phyloP scores from a whole-genome alignment of 2,329 filamentous ascomycete genomes.

The Fusarium nematophilum region DNA sequence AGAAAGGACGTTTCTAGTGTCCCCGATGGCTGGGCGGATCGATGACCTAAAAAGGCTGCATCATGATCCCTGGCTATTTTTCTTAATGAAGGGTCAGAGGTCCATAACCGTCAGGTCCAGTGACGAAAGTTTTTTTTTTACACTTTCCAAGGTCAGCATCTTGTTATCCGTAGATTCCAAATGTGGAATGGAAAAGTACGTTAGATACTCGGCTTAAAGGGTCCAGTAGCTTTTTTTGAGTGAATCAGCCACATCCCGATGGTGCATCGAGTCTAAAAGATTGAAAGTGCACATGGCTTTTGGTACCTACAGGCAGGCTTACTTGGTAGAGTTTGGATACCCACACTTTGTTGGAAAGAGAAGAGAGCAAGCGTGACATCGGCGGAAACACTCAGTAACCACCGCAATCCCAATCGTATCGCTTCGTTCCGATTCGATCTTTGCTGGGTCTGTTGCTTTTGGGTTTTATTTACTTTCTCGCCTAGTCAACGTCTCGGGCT shows the following conservation, averaged over 20 bases:
- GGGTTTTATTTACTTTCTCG: slow-evolving; percentile 33
- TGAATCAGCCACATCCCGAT: neutral
- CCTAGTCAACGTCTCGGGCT: slow-evolving; percentile 6
- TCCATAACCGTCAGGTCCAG: neutral
- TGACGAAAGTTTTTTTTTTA: too few relatives aligned
- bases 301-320: neutral
- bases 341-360: slow-evolving; percentile 1
- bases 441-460: slow-evolving; percentile 1
- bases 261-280: neutral
- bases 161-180: too few relatives aligned
- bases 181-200: too few relatives aligned
- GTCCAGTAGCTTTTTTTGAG: neutral
- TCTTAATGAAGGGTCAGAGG: neutral
- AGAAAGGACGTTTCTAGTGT: slow-evolving; percentile 21
- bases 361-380: slow-evolving; percentile 14
- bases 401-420: too few relatives aligned
- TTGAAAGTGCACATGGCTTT: too few relatives aligned
- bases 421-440: neutral
- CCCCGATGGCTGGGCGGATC: slow-evolving; percentile 19
- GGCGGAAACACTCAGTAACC: neutral
- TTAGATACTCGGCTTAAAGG: too few relatives aligned
- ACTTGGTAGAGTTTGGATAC: slow-evolving; percentile 16
- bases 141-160: too few relatives aligned
- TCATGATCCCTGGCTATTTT: slow-evolving; percentile 10
- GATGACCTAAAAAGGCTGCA: slow-evolving; percentile 4